Evolutionary conservation across 345 rosid genomes (phyloP), one percentile per base, ranked within the genome.

Genomic region (Euphorbia pulcherrima): DNA sequence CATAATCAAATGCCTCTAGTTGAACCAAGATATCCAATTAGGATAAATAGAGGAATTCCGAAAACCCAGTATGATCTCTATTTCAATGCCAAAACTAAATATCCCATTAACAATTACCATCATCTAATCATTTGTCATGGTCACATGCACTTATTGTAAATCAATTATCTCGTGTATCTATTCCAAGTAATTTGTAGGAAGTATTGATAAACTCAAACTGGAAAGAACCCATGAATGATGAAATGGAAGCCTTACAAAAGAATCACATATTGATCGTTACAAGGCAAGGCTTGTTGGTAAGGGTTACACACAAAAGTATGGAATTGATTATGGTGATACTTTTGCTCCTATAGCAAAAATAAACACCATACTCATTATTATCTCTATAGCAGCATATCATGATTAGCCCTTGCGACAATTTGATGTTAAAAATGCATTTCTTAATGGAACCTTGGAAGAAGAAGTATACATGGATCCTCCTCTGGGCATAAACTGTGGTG

Each of bases 391-490:
- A 55, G 14, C 54, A n/a, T 40, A 57, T 58, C 44, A 20, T 4
- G 64, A 68, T 9, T 68, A 21, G 28, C 56, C 63, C 0, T n/a
- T 68, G 60, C 14, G 39, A 12, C 14, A 39, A 0, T 59, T 68
- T n/a, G 55, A 68, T 26, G 55, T 57, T 2, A 56, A 56, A 50
- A 65, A 64, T 33, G 23, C 8, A 0, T 65, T 65, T 1, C 44
- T 65, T 3, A 52, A 33, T 65, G 47, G 59, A 6, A 35, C 17
- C 0, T 16, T 65, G 10, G 62, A 58, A 33, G 60, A 65, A 57
- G 20, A 68, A 68, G 72, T 68, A 0, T 57, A 44, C 40, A 68
- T 68, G 46, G 64, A 68, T 18, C 54, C 17, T 23, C 56, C 28
- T 3, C 21, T 21, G 0, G 64, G 53, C 0, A 20, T 17, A 56